Conservation (phyloP, 345 rosid genomes). For the Alliaria petiolata region DNA sequence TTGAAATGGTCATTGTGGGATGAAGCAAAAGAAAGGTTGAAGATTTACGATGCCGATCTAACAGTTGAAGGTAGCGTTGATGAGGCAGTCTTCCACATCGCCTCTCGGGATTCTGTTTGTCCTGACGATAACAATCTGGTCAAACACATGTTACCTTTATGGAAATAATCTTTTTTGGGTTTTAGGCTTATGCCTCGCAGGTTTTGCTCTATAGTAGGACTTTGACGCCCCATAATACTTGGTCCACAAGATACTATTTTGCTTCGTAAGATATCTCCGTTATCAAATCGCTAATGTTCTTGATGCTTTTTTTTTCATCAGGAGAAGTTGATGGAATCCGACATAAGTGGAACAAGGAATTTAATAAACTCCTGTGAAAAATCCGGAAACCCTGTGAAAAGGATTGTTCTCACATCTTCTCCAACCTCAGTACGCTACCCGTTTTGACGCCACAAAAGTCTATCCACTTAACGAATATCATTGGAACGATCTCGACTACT, state of each 20-base stretch:
- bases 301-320: neutral
- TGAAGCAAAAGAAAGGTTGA: slow-evolving; percentile 59
- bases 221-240: too few species aligned
- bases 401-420: slow-evolving; percentile 78
- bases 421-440: slow-evolving; percentile 61
- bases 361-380: slow-evolving; percentile 52
- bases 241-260: neutral
- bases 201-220: neutral
- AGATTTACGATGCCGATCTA: slow-evolving; percentile 59
- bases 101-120: slow-evolving; percentile 47
- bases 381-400: slow-evolving; percentile 37
- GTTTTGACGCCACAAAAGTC: slow-evolving; percentile 42
- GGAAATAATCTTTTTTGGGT: neutral
- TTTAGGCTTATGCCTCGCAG: neutral
- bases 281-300: neutral
- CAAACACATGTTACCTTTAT: neutral
- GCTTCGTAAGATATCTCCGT: neutral
- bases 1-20: slow-evolving; percentile 25
- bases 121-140: neutral
- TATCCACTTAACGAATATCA: slow-evolving; percentile 71
- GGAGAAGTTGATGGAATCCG: slow-evolving; percentile 37
- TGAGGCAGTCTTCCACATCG: slow-evolving; percentile 66
- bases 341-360: slow-evolving; percentile 59
- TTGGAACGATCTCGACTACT: slow-evolving; percentile 75
- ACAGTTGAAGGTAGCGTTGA: slow-evolving; percentile 60